Conservation (phyloP, 164 flowering plant genomes). For the Hamamelis virginiana region DNA sequence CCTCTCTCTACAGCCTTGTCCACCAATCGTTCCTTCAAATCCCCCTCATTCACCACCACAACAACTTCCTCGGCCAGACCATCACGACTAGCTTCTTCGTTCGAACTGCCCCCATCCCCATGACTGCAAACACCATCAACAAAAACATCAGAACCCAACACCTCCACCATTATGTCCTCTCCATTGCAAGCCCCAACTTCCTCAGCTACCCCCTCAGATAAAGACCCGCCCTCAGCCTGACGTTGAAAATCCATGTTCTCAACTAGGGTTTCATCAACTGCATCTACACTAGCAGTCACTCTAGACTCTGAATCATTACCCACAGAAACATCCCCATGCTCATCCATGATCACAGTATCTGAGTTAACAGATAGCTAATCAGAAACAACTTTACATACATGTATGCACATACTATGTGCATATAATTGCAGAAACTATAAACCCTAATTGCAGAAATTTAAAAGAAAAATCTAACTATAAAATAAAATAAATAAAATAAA, state of each 20-base stretch:
- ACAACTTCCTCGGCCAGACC: neutral
- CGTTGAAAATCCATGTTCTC: conserved; percentile 12
- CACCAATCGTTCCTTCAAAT: no score
- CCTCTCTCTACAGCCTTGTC: no score
- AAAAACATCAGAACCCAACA: conserved; percentile 33
- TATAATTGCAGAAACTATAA: neutral
- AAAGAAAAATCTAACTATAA: neutral
- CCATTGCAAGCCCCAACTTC: conserved; percentile 16
- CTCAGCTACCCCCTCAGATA: conserved; percentile 8
- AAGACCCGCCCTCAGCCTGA: conserved; percentile 3
- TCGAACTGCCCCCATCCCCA: conserved; percentile 12
- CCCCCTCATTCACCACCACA: neutral
- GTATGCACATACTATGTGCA: neutral
- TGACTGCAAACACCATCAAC: conserved; percentile 29
- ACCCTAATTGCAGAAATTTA: conserved; percentile 6
- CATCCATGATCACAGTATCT: conserved; percentile 35
- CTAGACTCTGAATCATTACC: conserved; percentile 16
- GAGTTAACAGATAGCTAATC: conserved; percentile 8
- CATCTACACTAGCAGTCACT: conserved; percentile 16
- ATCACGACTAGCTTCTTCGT: conserved; percentile 10
- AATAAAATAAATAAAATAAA: neutral
- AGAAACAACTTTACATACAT: neutral
- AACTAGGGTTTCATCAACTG: conserved; percentile 16
- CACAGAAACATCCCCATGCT: conserved; percentile 18
- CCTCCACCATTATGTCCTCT: conserved; percentile 34